Conservation (phyloP, 352 stramenopile genomes). For the Halophytophthora polymorphica region DNA sequence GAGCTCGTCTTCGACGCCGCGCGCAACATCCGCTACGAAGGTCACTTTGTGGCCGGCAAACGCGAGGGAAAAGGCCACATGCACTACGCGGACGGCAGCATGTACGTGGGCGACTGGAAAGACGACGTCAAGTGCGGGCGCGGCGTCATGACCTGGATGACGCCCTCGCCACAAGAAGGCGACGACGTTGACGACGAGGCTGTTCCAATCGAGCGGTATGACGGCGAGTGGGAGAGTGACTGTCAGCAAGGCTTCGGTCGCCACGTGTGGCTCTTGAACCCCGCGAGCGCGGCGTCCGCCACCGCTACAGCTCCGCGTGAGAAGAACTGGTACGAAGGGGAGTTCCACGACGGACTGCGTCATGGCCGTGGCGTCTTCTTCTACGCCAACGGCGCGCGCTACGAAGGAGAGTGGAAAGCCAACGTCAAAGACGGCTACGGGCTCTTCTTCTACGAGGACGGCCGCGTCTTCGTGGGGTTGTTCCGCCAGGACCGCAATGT, state of each 20-base stretch:
- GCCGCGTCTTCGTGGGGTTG: constrained; percentile 45
- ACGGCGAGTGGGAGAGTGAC: constrained; percentile 71
- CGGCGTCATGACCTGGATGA: constrained; percentile 80
- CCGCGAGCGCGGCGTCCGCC: constrained; percentile 3
- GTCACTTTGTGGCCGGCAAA: constrained; percentile 42
- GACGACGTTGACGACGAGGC: constrained; percentile 5
- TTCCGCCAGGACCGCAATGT: constrained; percentile 49
- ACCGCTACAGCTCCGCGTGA: constrained; percentile 21
- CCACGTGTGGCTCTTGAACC: constrained; percentile 65
- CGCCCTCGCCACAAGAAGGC: neutral
- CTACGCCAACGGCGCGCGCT: constrained; percentile 84
- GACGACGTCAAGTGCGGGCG: constrained; percentile 64
- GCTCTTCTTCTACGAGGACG: constrained; percentile 73
- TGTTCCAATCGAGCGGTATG: constrained; percentile 53
- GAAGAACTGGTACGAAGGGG: constrained; percentile 86
- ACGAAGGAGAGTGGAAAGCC: constrained; percentile 78
- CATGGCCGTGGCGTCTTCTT: constrained; percentile 75
- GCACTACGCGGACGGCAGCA: constrained; percentile 56
- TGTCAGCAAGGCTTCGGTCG: constrained; percentile 72
- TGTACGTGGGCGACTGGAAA: constrained; percentile 74
- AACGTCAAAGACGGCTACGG: constrained; percentile 78
- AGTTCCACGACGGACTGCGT: constrained; percentile 60
- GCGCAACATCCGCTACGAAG: constrained; percentile 58
- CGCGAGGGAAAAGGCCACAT: constrained; percentile 63
- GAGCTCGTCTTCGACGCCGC: constrained; percentile 67